Percentiles rank a stretch among this genome's conserved stretches.
Conservation (phyloP, 1,284 basidiomycete species). For the Cutaneotrichosporon cyanovorans region DNA sequence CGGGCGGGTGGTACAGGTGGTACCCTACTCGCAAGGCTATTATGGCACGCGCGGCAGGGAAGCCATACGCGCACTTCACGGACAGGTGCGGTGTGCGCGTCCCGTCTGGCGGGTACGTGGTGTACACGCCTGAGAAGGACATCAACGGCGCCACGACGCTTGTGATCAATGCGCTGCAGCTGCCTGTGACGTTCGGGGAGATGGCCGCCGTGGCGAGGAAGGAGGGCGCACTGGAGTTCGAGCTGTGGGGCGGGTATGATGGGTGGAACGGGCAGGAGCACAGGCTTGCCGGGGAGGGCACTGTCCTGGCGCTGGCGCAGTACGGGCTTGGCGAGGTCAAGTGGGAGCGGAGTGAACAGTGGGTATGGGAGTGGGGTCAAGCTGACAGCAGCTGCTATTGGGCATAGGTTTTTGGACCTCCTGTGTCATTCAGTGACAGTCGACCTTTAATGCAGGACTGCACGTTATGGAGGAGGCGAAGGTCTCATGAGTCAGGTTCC, state of each 20-base stretch:
- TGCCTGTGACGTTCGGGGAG: conserved; percentile 4
- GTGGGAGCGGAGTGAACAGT: conserved; percentile 11
- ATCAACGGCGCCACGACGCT: not conserved
- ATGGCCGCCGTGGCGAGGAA: conserved; percentile 1
- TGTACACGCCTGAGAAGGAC: not conserved
- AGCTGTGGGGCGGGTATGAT: conserved; percentile 8
- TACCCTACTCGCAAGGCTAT: conserved; percentile 1
- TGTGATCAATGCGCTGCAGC: not conserved
- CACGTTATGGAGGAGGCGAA: no score
- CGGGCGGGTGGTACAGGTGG: conserved; percentile 6
- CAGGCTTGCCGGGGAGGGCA: not conserved
- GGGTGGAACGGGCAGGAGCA: conserved; percentile 4
- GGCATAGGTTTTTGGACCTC: not conserved
- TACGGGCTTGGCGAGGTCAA: conserved; percentile 7
- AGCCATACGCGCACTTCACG: not conserved
- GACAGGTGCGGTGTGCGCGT: not conserved
- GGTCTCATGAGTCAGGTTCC: no score
- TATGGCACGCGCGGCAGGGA: not conserved
- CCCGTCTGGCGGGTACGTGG: not conserved
- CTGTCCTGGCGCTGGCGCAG: conserved; percentile 3
- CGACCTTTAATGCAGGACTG: no score
- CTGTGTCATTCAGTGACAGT: no score
- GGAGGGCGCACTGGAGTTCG: conserved; percentile 6
- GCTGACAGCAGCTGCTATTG: conserved; percentile 5
- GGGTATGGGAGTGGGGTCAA: not conserved